Evolutionary conservation across 1,139 yeast species (phyloP).

Genomic region (Starmera stellimalicola): DNA sequence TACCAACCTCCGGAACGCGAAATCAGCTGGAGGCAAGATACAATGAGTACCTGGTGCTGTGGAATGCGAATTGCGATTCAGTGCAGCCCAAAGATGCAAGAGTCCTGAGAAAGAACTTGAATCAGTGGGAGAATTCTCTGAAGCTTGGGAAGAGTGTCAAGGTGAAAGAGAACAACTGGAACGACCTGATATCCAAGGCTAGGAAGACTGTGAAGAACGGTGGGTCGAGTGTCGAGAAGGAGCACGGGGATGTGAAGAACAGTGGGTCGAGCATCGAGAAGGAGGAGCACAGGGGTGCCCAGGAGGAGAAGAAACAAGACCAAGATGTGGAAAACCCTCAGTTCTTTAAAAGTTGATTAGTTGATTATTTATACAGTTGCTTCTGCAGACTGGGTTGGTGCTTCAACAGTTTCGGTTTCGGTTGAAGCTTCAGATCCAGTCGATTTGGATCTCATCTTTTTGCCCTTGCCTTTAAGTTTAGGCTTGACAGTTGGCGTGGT

Average conservation of each 20-base stretch:
- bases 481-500: too few species aligned
- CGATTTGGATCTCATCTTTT: too few species aligned
- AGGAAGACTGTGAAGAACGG: slow-evolving; percentile 22
- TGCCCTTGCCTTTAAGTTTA: too few species aligned
- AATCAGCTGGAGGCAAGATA: slow-evolving; percentile 60
- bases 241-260: too few species aligned
- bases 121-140: slow-evolving; percentile 56
- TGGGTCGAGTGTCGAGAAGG: slow-evolving; percentile 6
- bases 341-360: too few species aligned
- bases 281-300: too few species aligned
- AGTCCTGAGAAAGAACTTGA: slow-evolving; percentile 44
- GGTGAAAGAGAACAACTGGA: slow-evolving; percentile 36
- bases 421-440: too few species aligned
- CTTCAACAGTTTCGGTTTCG: neutral
- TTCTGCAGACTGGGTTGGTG: too few species aligned
- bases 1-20: slow-evolving; percentile 58
- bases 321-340: too few species aligned
- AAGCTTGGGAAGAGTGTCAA: slow-evolving; percentile 9
- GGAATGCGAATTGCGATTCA: slow-evolving; percentile 82
- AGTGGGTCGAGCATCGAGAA: too few species aligned
- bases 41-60: slow-evolving; percentile 68
- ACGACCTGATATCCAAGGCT: slow-evolving; percentile 43
- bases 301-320: too few species aligned
- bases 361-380: too few species aligned
- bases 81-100: slow-evolving; percentile 50